Base-by-base conservation (phyloP, 129 eudicot species). In the Deinandra increscens region DNA sequence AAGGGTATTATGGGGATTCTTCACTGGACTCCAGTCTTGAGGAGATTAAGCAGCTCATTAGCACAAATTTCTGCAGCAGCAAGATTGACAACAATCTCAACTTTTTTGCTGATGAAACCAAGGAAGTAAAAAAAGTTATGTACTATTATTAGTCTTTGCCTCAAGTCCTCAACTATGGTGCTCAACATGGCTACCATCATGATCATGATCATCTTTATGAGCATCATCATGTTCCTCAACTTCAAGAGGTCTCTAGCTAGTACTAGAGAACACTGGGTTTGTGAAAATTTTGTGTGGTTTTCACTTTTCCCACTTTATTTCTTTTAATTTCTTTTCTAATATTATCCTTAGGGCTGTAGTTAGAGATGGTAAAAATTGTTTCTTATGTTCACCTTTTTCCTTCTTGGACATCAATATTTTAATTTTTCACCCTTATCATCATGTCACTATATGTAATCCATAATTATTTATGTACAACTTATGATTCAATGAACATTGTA, bases 41-140 rank as follows among this genome's bases (percentile, higher is more conserved):
- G 71, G 97, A 88, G 78, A 88, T 91, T 74, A 91, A 88, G 83
- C 84, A 91, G 86, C 87, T 91, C 44, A 84, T 88, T 72, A 82
- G 96, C 73, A 83, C 82, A 73, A 83, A 84, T 78, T 44, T 71
- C 9, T 41, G 67, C 71, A 60, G 78, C 50, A 77, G 64, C 70
- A 69, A 77, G 66, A 61, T 77, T 70, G 76, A 77, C 42, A 70
- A 58, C 43, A 82, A 80, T 75, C 70, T 80, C 38, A 82, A 73
- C 73, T 85, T 77, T 76, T 85, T 83, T 60, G 75, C 60, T 83
- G 89, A 83, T 77, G 95, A 83, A 75, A 81, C 74, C 82, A 84
- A 90, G 79, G 84, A 60, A 54, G 88, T 80, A 60, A 83, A 84
- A 51, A 82, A 78, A 68, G 68, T 75, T 73, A 60, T 84, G 81